phyloP scores from a whole-genome alignment of 176 grass and related monocot genomes.

The Aegilops umbellulata region DNA sequence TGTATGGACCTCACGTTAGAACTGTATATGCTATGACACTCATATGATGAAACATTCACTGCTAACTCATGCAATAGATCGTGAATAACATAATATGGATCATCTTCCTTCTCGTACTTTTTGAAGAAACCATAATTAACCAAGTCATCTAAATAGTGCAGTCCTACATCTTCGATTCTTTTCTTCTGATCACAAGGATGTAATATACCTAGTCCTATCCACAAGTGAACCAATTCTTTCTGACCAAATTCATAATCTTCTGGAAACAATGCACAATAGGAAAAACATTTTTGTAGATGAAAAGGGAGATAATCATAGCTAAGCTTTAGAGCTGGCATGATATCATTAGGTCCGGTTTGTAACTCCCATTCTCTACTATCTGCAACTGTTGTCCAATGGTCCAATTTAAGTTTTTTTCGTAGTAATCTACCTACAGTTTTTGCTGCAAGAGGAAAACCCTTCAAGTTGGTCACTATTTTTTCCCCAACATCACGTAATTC shows the following conservation, averaged over 20 bases:
- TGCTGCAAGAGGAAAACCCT: not conserved
- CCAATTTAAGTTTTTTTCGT: too few species aligned
- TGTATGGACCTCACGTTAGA: not conserved
- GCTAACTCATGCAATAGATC: slow-evolving; percentile 32
- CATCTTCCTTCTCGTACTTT: not conserved
- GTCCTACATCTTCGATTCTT: not conserved
- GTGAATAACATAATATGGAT: slow-evolving; percentile 4
- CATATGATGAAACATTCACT: not conserved
- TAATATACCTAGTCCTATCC: slow-evolving; percentile 27
- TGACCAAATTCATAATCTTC: slow-evolving; percentile 13
- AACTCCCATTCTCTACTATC: slow-evolving; percentile 28
- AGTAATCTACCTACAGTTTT: not conserved
- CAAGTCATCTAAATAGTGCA: not conserved
- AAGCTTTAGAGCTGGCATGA: slow-evolving; percentile 1
- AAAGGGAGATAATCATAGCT: slow-evolving; percentile 36
- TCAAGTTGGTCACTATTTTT: not conserved
- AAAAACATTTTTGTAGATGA: slow-evolving; percentile 35
- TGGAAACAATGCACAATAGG: slow-evolving; percentile 30
- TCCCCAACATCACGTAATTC: not conserved
- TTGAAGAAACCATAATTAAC: not conserved
- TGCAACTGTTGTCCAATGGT: not conserved
- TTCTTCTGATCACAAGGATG: not conserved
- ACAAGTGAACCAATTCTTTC: slow-evolving; percentile 11
- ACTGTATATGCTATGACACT: slow-evolving; percentile 13
- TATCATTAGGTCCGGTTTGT: not conserved